Base-by-base conservation (phyloP, 768 basidiomycete genomes). In the Lanmaoa pseudosensibilis region DNA sequence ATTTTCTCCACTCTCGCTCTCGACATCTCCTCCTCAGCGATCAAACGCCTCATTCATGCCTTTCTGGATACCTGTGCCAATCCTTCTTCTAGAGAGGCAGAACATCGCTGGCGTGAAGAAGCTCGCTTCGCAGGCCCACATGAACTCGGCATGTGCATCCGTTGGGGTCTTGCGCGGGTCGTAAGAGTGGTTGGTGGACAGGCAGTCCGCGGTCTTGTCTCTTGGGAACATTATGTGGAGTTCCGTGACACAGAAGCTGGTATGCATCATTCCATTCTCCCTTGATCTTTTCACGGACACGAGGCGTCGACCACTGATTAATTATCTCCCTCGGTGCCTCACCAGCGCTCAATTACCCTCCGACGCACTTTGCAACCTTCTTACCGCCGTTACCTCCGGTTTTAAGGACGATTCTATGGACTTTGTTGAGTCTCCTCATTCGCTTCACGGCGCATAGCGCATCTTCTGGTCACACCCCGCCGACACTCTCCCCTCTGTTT, bases 1-100 rank as follows among this genome's bases (percentile, higher is more conserved):
- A 86, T 98, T 59, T 96, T 98, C 77, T 92, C 91, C 37, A 85
- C 83, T 30, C 83, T 88, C 62, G 94, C 94, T 16, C 84, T 98
- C 57, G 94, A 97, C 65, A 79, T 95, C 40, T 88, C 85, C 41
- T 76, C 85, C 7, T 75, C 84, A n/a, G 82, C 85, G 34, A 84
- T 93, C 64, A 86, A 82, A 64, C 78, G 87, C 48, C 81, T 98
- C 52, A 86, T 96, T 58, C 79, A 83, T n/a, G 75, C 86, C 8
- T 98, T 95, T 74, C 73, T 97, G n/a, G 76, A 79, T 40, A 85
- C 84, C 6, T 88, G 86, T 63, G 33, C 57, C 69, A 52, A 67
- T 60, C 73, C 52, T 54, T 69, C 55, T 10, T 71, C 69, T 12
- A 2, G 39, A 30, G 76, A 76, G 13, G 82, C 79, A 9, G 86